phyloP scores from a whole-genome alignment of 441 rosid genomes.

The Daphne laureola region DNA sequence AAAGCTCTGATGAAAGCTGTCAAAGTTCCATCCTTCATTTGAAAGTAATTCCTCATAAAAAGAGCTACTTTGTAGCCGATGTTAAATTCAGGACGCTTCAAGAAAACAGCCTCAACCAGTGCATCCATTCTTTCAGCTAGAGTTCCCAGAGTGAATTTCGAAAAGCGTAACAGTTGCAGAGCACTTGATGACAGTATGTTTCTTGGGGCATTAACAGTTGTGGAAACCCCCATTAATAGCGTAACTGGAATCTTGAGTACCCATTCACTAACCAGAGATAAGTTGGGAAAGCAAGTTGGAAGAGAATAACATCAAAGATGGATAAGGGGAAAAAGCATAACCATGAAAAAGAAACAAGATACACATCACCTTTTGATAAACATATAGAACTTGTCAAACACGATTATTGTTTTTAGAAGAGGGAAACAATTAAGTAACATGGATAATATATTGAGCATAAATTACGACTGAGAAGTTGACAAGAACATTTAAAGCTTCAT shows the following conservation, averaged over 20 bases:
- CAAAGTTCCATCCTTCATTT: conserved; percentile 76
- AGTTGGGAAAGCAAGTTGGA: conserved; percentile 9
- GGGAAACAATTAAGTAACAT: no score
- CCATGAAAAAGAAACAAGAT: neutral
- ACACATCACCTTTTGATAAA: no score
- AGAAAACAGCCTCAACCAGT: conserved; percentile 63
- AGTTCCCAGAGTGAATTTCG: conserved; percentile 62
- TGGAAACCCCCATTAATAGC: conserved; percentile 80
- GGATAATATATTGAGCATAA: no score
- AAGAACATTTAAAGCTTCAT: no score
- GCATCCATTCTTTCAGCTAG: conserved; percentile 86
- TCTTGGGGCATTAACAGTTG: conserved; percentile 67
- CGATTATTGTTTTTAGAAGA: no score
- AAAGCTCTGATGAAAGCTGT: conserved; percentile 78
- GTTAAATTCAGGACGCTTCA: conserved; percentile 68
- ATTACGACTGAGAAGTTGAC: no score
- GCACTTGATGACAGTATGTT: conserved; percentile 53
- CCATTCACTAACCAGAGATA: conserved; percentile 64
- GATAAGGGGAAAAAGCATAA: neutral
- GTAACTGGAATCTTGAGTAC: conserved; percentile 69
- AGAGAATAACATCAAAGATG: conserved; percentile 1
- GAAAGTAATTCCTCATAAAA: conserved; percentile 71
- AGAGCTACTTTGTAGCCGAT: conserved; percentile 69
- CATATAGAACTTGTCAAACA: no score
- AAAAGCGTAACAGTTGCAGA: conserved; percentile 56